Evolutionary conservation across 2,329 filamentous ascomycete genomes (phyloP).

Genomic region (Colletotrichum chlorophyti): DNA sequence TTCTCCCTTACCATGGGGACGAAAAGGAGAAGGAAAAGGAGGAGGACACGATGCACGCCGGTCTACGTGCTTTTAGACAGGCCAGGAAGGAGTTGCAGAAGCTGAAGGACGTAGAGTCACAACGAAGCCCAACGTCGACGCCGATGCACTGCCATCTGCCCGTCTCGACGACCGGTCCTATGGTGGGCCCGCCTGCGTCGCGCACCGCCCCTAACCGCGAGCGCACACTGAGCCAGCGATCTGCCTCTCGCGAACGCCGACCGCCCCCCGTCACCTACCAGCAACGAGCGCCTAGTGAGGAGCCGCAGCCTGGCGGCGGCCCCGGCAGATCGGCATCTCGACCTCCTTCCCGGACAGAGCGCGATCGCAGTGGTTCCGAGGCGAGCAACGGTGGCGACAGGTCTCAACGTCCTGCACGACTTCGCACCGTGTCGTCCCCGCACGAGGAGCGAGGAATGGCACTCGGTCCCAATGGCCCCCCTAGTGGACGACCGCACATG

Average conservation of each 20-base stretch:
- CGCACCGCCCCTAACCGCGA: slow-evolving; percentile 34
- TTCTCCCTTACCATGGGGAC: not conserved
- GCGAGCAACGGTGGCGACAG: slow-evolving; percentile 54
- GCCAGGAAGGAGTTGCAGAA: slow-evolving; percentile 63
- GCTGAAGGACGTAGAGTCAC: slow-evolving; percentile 59
- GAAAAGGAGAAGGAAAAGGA: slow-evolving; percentile 36
- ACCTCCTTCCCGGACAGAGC: slow-evolving; percentile 45
- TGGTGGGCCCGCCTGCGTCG: slow-evolving; percentile 25
- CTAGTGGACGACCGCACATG: slow-evolving; percentile 38
- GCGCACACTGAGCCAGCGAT: slow-evolving; percentile 37
- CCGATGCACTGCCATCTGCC: not conserved
- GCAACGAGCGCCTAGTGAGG: slow-evolving; percentile 51
- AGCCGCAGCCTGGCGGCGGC: slow-evolving; percentile 38
- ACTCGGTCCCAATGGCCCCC: slow-evolving; percentile 3
- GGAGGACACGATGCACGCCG: slow-evolving; percentile 54
- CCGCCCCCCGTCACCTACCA: slow-evolving; percentile 53
- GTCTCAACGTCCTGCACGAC: slow-evolving; percentile 43
- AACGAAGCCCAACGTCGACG: slow-evolving; percentile 41
- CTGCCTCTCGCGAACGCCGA: slow-evolving; percentile 52
- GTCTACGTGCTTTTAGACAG: slow-evolving; percentile 63
- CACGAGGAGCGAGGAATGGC: slow-evolving; percentile 27
- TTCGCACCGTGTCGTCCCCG: slow-evolving; percentile 31
- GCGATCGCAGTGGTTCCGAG: slow-evolving; percentile 63
- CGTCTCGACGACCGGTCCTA: not conserved
- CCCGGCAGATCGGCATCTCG: slow-evolving; percentile 36